phyloP scores from a whole-genome alignment of 23 red algal species.

The Gracilaria domingensis region DNA sequence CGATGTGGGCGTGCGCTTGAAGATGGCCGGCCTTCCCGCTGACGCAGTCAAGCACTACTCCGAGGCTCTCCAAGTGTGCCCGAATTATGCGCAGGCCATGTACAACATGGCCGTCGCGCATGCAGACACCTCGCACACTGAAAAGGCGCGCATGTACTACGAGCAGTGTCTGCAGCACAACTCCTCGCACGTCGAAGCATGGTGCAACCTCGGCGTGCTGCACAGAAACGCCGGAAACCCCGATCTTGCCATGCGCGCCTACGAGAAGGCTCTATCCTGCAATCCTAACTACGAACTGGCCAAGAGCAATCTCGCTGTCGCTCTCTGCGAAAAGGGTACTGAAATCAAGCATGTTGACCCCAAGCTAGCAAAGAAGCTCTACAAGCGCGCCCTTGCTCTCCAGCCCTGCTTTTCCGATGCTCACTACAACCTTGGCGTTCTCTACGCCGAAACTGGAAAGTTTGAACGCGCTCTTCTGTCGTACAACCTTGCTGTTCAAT shows the following conservation, averaged over 20 bases:
- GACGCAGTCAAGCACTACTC: constrained; percentile 63
- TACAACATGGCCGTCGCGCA: constrained; percentile 81
- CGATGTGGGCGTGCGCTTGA: constrained; percentile 85
- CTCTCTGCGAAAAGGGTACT: constrained; percentile 75
- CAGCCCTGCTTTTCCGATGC: constrained; percentile 75
- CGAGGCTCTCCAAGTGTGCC: constrained; percentile 78
- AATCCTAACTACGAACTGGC: constrained; percentile 88
- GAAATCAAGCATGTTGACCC: constrained; percentile 17
- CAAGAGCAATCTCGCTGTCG: constrained; percentile 76
- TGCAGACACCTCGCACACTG: constrained; percentile 50
- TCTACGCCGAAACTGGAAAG: constrained; percentile 81
- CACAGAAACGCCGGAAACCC: constrained; percentile 70
- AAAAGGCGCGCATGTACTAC: constrained; percentile 66
- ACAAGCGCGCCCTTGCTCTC: constrained; percentile 75
- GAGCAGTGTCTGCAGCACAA: constrained; percentile 50
- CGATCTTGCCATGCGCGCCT: constrained; percentile 66
- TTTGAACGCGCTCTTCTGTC: constrained; percentile 69
- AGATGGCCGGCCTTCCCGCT: constrained; percentile 74
- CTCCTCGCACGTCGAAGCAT: constrained; percentile 67
- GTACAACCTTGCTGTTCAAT: constrained; percentile 77
- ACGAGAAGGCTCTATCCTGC: constrained; percentile 62
- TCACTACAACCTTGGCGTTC: constrained; percentile 84
- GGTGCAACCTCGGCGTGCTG: constrained; percentile 81
- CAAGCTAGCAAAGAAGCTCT: constrained; percentile 56
- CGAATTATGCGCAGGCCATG: constrained; percentile 75